Evolutionary conservation across 257 asterid species (phyloP).

Genomic region (Fraxinus quadrangulata): DNA sequence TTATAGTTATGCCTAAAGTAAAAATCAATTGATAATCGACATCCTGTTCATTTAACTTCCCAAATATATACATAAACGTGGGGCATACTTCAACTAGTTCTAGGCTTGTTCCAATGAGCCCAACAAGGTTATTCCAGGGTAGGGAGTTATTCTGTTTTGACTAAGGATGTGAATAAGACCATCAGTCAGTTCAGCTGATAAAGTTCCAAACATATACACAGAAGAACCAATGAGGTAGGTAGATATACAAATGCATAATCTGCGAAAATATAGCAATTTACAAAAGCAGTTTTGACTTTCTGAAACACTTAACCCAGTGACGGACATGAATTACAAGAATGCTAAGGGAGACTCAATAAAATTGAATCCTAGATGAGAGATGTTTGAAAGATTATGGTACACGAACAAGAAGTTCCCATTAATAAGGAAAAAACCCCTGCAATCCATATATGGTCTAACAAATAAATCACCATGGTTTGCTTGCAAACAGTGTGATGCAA

Average conservation of each 20-base stretch:
- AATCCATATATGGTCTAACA: neutral
- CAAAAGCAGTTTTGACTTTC: neutral
- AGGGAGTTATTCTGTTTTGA: neutral
- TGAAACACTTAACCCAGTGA: neutral
- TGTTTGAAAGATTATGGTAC: neutral
- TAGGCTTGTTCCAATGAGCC: neutral
- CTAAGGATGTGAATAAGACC: neutral
- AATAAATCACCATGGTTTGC: neutral
- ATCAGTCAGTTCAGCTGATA: neutral
- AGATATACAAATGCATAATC: neutral
- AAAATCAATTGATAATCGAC: neutral
- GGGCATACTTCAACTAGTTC: neutral
- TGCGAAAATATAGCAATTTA: neutral
- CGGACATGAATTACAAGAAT: neutral
- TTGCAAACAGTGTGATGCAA: neutral
- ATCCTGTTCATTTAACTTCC: neutral
- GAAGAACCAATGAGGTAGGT: neutral
- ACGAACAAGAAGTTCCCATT: neutral
- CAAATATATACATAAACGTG: neutral
- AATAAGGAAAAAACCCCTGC: neutral
- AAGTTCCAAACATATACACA: neutral
- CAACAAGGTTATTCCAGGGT: neutral
- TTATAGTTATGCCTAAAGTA: neutral
- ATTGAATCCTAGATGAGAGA: neutral
- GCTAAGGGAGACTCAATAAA: neutral